phyloP scores from a whole-genome alignment of 225 moss, liverwort and hornwort genomes.

The Sphagnum contortum region DNA sequence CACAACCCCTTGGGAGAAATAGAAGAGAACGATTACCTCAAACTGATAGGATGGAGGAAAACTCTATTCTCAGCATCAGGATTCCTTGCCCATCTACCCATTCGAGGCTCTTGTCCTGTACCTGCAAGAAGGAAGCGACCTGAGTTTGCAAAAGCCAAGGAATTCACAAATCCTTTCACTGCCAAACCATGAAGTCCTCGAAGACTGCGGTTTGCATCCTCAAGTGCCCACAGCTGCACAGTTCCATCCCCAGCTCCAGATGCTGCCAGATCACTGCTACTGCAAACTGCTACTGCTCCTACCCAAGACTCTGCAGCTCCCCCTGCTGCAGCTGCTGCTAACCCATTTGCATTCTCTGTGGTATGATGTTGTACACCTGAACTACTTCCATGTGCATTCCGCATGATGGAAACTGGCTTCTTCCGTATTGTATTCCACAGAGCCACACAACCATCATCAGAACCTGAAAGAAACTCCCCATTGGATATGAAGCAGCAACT shows the following conservation, averaged over 20 bases:
- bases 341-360: constrained; percentile 9
- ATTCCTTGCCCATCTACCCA: constrained; percentile 90
- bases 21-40: constrained; percentile 21
- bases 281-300: constrained; percentile 87
- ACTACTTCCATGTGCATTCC: constrained; percentile 57
- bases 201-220: constrained; percentile 61
- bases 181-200: constrained; percentile 58
- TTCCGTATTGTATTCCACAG: constrained; percentile 83
- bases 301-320: constrained; percentile 82
- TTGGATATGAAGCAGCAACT: constrained; percentile 92
- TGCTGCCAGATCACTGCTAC: constrained; percentile 79
- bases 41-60: constrained; percentile 57
- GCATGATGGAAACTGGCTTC: constrained; percentile 65
- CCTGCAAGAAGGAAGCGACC: constrained; percentile 90
- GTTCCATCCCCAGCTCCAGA: constrained; percentile 96
- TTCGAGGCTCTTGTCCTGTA: constrained; percentile 95
- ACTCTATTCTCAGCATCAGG: constrained; percentile 75
- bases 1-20: too few species aligned
- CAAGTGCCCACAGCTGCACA: constrained; percentile 85
- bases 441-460: constrained; percentile 83
- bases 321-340: constrained; percentile 27
- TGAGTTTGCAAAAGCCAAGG: constrained; percentile 73
- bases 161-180: constrained; percentile 92
- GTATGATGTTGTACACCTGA: constrained; percentile 8
- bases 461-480: constrained; percentile 92